A percentile compares a stretch with the other conserved stretches of the same genome.
phyloP scores from a whole-genome alignment of 345 rosid species.

The Litchi chinensis region DNA sequence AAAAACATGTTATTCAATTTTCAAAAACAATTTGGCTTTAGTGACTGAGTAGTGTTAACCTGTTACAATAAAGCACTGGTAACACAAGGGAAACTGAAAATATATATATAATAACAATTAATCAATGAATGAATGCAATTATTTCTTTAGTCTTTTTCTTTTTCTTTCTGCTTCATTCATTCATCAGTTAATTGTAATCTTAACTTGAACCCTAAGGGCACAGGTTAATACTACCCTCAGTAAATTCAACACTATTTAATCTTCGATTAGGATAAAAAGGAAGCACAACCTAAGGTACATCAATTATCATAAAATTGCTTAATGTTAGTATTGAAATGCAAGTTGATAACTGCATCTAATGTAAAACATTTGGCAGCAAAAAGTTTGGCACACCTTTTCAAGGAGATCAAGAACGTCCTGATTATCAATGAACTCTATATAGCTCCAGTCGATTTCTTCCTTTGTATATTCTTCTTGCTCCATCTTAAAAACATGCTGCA shows the following conservation, averaged over 20 bases:
- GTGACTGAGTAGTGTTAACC: no score
- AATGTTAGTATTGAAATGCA: not conserved
- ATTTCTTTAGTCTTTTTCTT: no score
- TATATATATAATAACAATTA: no score
- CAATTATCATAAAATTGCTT: not conserved
- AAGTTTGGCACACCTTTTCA: slow-evolving; percentile 68
- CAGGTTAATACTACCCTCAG: not conserved
- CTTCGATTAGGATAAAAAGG: not conserved
- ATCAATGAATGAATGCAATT: no score
- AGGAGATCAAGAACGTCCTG: slow-evolving; percentile 94
- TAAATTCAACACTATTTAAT: not conserved
- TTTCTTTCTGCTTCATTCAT: no score
- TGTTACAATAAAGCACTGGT: no score
- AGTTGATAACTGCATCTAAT: not conserved
- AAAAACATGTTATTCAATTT: not conserved
- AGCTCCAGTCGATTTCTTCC: slow-evolving; percentile 98
- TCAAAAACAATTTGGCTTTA: not conserved
- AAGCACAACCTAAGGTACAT: not conserved
- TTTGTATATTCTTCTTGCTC: slow-evolving; percentile 98
- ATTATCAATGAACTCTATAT: slow-evolving; percentile 94
- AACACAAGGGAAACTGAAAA: no score
- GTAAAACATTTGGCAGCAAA: not conserved
- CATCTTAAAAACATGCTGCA: slow-evolving; percentile 98
- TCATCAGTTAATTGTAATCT: no score
- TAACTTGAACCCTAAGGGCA: no score